Evolutionary conservation across 768 basidiomycete genomes (phyloP).

Genomic region (Russula dissimulans): DNA sequence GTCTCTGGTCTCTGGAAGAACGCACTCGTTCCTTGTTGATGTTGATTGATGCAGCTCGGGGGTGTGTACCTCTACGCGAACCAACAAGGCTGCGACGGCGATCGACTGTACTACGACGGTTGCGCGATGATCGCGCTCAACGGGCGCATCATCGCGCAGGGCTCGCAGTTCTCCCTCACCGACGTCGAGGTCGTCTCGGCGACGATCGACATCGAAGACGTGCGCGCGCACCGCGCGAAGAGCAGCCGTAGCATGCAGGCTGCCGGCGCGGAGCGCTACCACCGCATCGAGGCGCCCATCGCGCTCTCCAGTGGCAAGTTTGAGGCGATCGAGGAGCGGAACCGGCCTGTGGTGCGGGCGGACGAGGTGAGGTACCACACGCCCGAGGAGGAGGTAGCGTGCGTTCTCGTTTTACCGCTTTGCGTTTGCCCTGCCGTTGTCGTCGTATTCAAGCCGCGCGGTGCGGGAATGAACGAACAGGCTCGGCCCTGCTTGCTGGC

Average conservation of each 20-base stretch:
- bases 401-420: neutral
- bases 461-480: slow-evolving; percentile 32
- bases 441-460: neutral
- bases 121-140: slow-evolving; percentile 95
- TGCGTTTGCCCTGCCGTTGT: neutral
- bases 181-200: slow-evolving; percentile 97
- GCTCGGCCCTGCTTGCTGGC: slow-evolving; percentile 95
- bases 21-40: too few species aligned
- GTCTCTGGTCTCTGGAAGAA: neutral
- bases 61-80: slow-evolving; percentile 98
- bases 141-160: slow-evolving; percentile 86
- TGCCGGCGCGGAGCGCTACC: slow-evolving; percentile 61
- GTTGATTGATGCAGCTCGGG: slow-evolving; percentile 52
- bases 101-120: slow-evolving; percentile 96
- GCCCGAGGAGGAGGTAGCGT: slow-evolving; percentile 98
- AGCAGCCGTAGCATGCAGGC: slow-evolving; percentile 90
- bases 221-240: slow-evolving; percentile 77
- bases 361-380: slow-evolving; percentile 62
- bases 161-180: slow-evolving; percentile 89
- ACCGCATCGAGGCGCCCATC: slow-evolving; percentile 75
- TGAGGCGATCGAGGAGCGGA: slow-evolving; percentile 39
- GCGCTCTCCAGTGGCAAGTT: slow-evolving; percentile 70
- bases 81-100: slow-evolving; percentile 98
- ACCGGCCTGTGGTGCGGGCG: slow-evolving; percentile 19
- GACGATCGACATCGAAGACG: slow-evolving; percentile 94